phyloP scores from a whole-genome alignment of 2,329 filamentous ascomycete genomes.

The Fusarium globosum region DNA sequence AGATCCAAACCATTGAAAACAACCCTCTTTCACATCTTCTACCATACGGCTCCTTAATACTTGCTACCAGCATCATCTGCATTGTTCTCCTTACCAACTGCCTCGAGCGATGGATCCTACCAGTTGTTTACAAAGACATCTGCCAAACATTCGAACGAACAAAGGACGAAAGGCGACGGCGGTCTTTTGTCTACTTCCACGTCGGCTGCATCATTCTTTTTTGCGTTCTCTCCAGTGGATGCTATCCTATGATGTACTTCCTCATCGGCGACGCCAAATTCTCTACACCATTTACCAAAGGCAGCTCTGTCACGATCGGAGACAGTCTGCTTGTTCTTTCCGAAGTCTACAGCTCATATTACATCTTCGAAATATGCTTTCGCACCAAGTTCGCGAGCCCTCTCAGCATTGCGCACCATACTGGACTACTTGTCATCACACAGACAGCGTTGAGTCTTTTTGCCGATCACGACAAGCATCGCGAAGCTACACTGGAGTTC shows the following conservation, averaged over 20 bases:
- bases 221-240: not conserved
- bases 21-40: constrained; percentile 5
- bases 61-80: not conserved
- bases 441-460: constrained; percentile 17
- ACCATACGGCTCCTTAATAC: constrained; percentile 14
- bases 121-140: not conserved
- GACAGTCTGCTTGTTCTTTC: constrained; percentile 4
- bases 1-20: constrained; percentile 4
- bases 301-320: not conserved
- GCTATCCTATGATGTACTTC: not conserved
- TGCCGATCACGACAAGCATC: not conserved
- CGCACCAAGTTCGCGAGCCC: constrained; percentile 21
- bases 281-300: not conserved
- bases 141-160: not conserved
- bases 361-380: constrained; percentile 19
- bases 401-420: constrained; percentile 12
- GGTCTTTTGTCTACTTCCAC: constrained; percentile 18
- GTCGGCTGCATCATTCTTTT: constrained; percentile 9
- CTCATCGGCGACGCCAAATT: constrained; percentile 4
- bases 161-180: constrained; percentile 11
- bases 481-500: constrained; percentile 11
- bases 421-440: not conserved
- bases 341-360: constrained; percentile 12
- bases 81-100: constrained; percentile 11
- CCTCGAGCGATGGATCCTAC: constrained; percentile 22